Percentiles rank a stretch among this genome's conserved stretches.
Evolutionary conservation across 140 eudicot species (phyloP).

Genomic region (Bidens hawaiensis): DNA sequence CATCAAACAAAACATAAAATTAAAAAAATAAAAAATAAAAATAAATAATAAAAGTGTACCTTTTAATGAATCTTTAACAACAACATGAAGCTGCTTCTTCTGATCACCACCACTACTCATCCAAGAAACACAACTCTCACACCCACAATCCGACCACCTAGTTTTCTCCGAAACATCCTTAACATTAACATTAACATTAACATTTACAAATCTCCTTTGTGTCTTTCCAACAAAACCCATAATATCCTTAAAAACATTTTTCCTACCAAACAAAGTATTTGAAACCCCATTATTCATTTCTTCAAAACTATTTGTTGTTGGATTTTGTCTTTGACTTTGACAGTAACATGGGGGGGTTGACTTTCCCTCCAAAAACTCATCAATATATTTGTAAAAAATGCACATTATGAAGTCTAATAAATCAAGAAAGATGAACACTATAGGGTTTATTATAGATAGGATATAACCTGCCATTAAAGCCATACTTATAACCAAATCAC

Average conservation of each 20-base stretch:
- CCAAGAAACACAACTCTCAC: slow-evolving; percentile 71
- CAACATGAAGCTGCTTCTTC: slow-evolving; percentile 80
- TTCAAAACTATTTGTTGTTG: slow-evolving; percentile 10
- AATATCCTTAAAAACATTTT: slow-evolving; percentile 50
- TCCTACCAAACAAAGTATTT: slow-evolving; percentile 48
- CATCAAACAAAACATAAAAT: too few species aligned
- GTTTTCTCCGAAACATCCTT: slow-evolving; percentile 21
- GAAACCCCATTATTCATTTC: slow-evolving; percentile 43
- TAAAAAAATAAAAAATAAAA: too few species aligned
- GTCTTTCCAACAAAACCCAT: slow-evolving; percentile 19
- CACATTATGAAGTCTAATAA: slow-evolving; percentile 56
- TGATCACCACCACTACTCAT: slow-evolving; percentile 43
- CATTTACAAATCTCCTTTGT: not conserved
- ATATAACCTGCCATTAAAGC: slow-evolving; percentile 5
- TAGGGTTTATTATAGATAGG: slow-evolving; percentile 16
- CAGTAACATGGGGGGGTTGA: slow-evolving; percentile 65
- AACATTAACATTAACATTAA: too few species aligned
- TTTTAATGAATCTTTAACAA: slow-evolving; percentile 37
- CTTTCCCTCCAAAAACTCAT: slow-evolving; percentile 51
- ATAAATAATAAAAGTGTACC: slow-evolving; percentile 26
- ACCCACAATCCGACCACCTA: slow-evolving; percentile 95
- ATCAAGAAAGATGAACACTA: slow-evolving; percentile 49
- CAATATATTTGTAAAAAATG: slow-evolving; percentile 38
- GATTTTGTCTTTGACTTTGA: slow-evolving; percentile 18
- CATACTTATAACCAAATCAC: not conserved